These are phyloP conservation scores for Hypoxylon sp. DNA, from an alignment of 2,329 filamentous ascomycete species.

Conservation along the genomic window DNA sequence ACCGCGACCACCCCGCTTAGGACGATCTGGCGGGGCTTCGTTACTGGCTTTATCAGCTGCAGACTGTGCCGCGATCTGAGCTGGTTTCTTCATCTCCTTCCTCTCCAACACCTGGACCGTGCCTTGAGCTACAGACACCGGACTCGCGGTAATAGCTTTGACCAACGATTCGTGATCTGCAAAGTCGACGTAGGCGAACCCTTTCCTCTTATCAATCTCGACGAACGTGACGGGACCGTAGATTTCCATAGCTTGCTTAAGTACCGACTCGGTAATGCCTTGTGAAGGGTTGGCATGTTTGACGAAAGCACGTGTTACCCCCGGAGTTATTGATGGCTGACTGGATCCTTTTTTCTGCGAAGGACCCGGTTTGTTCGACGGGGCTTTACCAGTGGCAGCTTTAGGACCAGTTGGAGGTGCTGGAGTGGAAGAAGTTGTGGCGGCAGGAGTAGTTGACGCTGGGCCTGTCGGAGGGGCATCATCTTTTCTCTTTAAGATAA, in stretches of 20 bases:
- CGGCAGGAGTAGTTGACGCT: conserved; percentile 44
- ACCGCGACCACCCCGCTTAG: conserved; percentile 51
- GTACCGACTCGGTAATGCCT: conserved; percentile 85
- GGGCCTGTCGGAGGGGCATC: conserved; percentile 36
- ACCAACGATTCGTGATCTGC: conserved; percentile 77
- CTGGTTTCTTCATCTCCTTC: conserved; percentile 67
- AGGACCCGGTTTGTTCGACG: conserved; percentile 42
- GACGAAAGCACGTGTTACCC: conserved; percentile 77
- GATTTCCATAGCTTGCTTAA: conserved; percentile 78
- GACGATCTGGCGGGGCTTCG: conserved; percentile 46
- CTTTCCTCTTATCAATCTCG: conserved; percentile 94
- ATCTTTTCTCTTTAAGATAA: conserved; percentile 51
- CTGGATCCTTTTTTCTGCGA: conserved; percentile 53
- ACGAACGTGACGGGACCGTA: conserved; percentile 84
- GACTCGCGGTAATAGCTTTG: conserved; percentile 85
- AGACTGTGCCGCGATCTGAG: conserved; percentile 40
- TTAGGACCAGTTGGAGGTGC: conserved; percentile 53
- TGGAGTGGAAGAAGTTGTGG: conserved; percentile 49
- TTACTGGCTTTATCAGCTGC: conserved; percentile 43
- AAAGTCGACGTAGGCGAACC: conserved; percentile 94
- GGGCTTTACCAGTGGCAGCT: conserved; percentile 42
- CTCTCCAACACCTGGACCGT: conserved; percentile 89
- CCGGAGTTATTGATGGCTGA: conserved; percentile 54
- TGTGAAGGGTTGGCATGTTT: conserved; percentile 91
- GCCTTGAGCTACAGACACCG: conserved; percentile 84